Evolutionary conservation across 2,329 filamentous ascomycete species (phyloP).

Genomic region (Colletotrichum neosansevieriae): DNA sequence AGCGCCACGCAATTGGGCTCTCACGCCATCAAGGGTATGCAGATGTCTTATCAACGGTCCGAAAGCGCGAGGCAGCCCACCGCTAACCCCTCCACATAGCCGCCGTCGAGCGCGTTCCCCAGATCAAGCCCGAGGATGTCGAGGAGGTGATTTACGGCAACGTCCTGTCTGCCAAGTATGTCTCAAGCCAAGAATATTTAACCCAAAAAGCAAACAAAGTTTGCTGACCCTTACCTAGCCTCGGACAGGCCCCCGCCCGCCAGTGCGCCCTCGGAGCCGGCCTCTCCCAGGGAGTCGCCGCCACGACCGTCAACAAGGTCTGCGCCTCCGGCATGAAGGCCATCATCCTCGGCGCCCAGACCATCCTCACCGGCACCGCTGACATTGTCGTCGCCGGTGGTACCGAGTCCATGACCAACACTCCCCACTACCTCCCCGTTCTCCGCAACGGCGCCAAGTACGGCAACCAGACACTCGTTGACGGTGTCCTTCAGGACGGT

Average conservation of each 20-base stretch:
- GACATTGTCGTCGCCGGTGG: conserved; percentile 94
- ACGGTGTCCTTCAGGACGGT: conserved; percentile 94
- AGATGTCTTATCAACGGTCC: conserved; percentile 17
- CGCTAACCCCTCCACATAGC: conserved; percentile 53
- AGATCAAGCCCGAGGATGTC: conserved; percentile 89
- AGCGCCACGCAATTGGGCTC: conserved; percentile 89
- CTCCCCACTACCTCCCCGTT: conserved; percentile 92
- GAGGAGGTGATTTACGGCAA: conserved; percentile 99
- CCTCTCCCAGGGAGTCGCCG: conserved; percentile 81
- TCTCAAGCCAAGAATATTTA: conserved; percentile 17
- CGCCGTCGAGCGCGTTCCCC: conserved; percentile 86
- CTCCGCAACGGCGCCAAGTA: conserved; percentile 93
- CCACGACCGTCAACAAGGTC: conserved; percentile 98
- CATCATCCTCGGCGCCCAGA: conserved; percentile 93
- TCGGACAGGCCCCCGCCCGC: conserved; percentile 95
- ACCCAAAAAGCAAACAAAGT: neutral
- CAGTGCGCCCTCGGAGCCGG: conserved; percentile 94
- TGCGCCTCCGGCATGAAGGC: conserved; percentile 96
- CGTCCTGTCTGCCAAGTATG: conserved; percentile 94
- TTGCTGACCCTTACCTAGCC: conserved; percentile 60
- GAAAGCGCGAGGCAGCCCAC: conserved; percentile 23
- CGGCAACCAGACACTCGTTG: conserved; percentile 88
- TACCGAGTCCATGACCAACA: conserved; percentile 98
- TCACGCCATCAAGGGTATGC: conserved; percentile 91
- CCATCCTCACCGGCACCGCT: conserved; percentile 96